Conservation (phyloP, 495 filamentous ascomycete species). For the Xanthoparmelia taractica region DNA sequence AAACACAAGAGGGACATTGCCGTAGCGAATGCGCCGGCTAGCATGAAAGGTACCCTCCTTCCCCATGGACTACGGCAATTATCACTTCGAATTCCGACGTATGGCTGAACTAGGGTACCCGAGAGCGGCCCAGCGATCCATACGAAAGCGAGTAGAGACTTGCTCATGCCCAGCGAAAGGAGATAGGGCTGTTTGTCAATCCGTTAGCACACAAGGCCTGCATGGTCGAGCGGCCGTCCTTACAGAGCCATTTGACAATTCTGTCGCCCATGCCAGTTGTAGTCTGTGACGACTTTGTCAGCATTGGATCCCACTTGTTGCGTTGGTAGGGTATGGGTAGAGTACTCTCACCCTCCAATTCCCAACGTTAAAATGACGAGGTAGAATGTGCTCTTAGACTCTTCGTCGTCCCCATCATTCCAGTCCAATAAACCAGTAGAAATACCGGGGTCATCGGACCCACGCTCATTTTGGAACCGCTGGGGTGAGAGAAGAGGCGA, state of each 20-base stretch:
- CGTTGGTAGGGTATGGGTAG: slow-evolving; percentile 5
- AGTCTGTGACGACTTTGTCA: slow-evolving; percentile 40
- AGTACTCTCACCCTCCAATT: slow-evolving; percentile 58
- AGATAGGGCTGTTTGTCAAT: slow-evolving; percentile 45
- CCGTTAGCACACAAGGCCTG: not conserved
- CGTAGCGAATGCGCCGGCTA: slow-evolving; percentile 65
- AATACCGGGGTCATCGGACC: slow-evolving; percentile 11
- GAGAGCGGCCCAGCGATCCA: slow-evolving; percentile 91
- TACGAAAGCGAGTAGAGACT: slow-evolving; percentile 84
- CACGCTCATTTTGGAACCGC: slow-evolving; percentile 21
- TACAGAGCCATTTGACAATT: slow-evolving; percentile 77
- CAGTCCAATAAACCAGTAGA: slow-evolving; percentile 21
- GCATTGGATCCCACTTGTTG: not conserved
- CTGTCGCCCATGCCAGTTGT: slow-evolving; percentile 92
- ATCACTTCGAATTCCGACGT: slow-evolving; percentile 84
- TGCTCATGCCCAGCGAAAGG: slow-evolving; percentile 78
- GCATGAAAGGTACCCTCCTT: slow-evolving; percentile 82
- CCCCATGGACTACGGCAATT: slow-evolving; percentile 75
- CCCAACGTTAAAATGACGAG: slow-evolving; percentile 75
- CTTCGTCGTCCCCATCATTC: slow-evolving; percentile 24
- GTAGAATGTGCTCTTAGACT: slow-evolving; percentile 73
- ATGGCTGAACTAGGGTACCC: slow-evolving; percentile 84
- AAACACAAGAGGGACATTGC: slow-evolving; percentile 64
- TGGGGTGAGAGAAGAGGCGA: slow-evolving; percentile 36
- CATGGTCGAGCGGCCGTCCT: slow-evolving; percentile 20